Base-by-base conservation (phyloP, 805 yeast genomes). In the Torulaspora franciscae region DNA sequence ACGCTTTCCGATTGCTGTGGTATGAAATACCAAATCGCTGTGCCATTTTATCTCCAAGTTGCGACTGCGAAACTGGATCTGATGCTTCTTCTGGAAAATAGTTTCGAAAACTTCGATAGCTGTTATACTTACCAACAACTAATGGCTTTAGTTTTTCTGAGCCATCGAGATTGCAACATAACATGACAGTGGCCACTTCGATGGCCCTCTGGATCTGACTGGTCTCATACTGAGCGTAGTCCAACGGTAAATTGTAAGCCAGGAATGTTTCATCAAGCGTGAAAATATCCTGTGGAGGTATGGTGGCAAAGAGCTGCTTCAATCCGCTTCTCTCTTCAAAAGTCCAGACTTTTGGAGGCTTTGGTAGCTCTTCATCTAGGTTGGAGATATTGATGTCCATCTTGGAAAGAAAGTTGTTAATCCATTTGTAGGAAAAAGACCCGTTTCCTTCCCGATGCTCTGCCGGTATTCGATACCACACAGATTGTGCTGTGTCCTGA, bases 401-500 rank as follows among this genome's bases (percentile, higher is more conserved):
- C 54, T 74, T 71, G 46, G 68, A 67, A 57, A 62, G 66, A 55
- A 61, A 76, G 70, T 59, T 74, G 61, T 61, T 65, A 11, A 64
- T 58, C 86, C 86, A 81, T 50, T 80, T 79, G 48, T 77, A 78
- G 34, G 75, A 73, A 54, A 81, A 81, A n/a, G 79, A 72, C 4
- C 85, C 85, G 49, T 74, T 77, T 0, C 85, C 85, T 48, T 79
- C 83, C 52, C 77, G 75, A 46, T 71, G 70, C 15, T 68, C 65
- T 0, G 70, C 62, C 0, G 85, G 83, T 4, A 80, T 64, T 40
- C 77, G 67, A 40, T 75, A 77, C 86, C 86, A 81, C 25, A 81
- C 75, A 6, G 80, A 74, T 35, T 74, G 70, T 3, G 86, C 84
- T 2, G 85, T 77, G 58, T 75, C 76, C 52, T 79, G 81, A 30